Evolutionary conservation across 2,329 filamentous ascomycete genomes (phyloP).

Genomic region (Ascochyta fabae): DNA sequence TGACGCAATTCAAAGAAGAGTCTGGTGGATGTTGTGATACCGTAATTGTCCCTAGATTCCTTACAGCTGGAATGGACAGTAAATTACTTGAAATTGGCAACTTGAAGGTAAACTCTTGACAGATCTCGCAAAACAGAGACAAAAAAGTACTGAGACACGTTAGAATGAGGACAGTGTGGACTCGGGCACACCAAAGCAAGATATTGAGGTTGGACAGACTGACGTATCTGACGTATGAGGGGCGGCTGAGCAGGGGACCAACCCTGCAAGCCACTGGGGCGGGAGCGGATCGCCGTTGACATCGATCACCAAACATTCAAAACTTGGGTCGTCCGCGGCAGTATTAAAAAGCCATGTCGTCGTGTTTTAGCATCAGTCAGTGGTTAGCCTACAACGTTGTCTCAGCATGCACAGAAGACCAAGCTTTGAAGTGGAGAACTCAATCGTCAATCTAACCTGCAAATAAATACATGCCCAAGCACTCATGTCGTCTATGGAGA

Average conservation of each 20-base stretch:
- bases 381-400: background rate
- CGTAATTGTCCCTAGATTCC: background rate
- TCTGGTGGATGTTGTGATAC: background rate
- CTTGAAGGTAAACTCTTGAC: too few relatives aligned
- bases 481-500: conserved; percentile 37
- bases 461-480: conserved; percentile 46
- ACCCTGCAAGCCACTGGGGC: conserved; percentile 15
- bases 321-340: background rate
- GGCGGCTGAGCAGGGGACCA: conserved; percentile 29
- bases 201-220: conserved; percentile 41
- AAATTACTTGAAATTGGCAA: background rate
- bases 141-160: background rate
- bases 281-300: conserved; percentile 29
- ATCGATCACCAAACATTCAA: conserved; percentile 21
- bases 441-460: conserved; percentile 37
- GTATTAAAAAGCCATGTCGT: background rate
- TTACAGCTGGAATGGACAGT: background rate
- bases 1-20: background rate
- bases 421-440: conserved; percentile 29
- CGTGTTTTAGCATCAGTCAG: background rate
- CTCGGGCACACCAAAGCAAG: conserved; percentile 28
- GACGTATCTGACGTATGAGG: conserved; percentile 51
- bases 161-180: background rate
- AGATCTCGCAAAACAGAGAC: background rate
- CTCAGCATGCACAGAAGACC: background rate